Evolutionary conservation across 202 grass and related monocot species (phyloP).

Genomic region (Tripidium arundinaceum): DNA sequence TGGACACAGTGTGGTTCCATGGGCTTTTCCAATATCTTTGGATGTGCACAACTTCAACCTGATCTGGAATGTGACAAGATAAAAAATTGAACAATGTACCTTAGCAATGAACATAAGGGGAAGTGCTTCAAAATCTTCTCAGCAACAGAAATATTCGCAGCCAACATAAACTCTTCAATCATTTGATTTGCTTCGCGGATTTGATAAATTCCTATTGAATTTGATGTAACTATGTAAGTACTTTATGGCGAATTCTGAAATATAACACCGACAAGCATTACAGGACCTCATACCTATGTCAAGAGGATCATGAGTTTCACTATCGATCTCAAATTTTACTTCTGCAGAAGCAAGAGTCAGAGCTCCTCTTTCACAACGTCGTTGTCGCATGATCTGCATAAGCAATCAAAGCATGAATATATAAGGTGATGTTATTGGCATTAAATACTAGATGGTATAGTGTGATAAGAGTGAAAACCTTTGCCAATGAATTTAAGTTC

Average conservation of each 20-base stretch:
- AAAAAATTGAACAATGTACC: slow-evolving; percentile 43
- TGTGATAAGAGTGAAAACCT: slow-evolving; percentile 46
- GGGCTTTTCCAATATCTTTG: slow-evolving; percentile 3
- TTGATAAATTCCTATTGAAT: slow-evolving; percentile 94
- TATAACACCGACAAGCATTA: slow-evolving; percentile 21
- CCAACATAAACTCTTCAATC: slow-evolving; percentile 99
- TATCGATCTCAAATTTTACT: slow-evolving; percentile 98
- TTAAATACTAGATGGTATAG: neutral
- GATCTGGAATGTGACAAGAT: slow-evolving; percentile 4
- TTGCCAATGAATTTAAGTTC: slow-evolving; percentile 93
- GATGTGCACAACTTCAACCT: neutral
- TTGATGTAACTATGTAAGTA: slow-evolving; percentile 21
- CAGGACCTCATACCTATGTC: slow-evolving; percentile 70
- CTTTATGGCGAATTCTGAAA: slow-evolving; percentile 10
- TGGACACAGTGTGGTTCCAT: neutral
- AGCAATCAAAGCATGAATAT: slow-evolving; percentile 21
- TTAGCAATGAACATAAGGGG: slow-evolving; percentile 72
- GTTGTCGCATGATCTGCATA: slow-evolving; percentile 77
- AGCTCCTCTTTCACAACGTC: slow-evolving; percentile 81
- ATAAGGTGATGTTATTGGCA: neutral
- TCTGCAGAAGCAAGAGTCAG: slow-evolving; percentile 97
- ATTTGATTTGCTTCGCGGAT: slow-evolving; percentile 98
- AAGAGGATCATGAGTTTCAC: slow-evolving; percentile 98
- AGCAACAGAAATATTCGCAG: slow-evolving; percentile 91
- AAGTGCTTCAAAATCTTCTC: slow-evolving; percentile 97